phyloP scores from a whole-genome alignment of 2,329 filamentous ascomycete species.

The Leptoxyphium fumago region DNA sequence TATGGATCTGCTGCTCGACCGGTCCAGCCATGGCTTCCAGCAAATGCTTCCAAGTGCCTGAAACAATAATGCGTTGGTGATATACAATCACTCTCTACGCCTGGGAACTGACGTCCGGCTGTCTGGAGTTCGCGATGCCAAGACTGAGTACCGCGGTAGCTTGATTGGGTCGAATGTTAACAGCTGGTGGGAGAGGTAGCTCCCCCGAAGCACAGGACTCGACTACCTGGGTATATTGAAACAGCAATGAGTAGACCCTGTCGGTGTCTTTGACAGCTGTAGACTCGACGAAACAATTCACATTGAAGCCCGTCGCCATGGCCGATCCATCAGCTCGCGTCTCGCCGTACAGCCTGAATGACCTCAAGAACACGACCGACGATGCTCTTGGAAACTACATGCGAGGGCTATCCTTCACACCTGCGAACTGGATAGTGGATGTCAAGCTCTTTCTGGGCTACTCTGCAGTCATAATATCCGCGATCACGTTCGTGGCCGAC shows the following conservation, averaged over 20 bases:
- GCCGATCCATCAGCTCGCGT: constrained; percentile 16
- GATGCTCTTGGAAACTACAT: constrained; percentile 91
- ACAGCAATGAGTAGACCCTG: too few species aligned
- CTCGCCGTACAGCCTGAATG: constrained; percentile 35
- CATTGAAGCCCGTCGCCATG: constrained; percentile 6
- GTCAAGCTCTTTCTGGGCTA: constrained; percentile 76
- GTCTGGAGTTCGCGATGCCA: neutral
- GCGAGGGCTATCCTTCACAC: constrained; percentile 69
- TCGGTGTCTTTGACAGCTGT: too few species aligned
- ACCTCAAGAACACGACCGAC: constrained; percentile 93
- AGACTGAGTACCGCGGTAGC: neutral
- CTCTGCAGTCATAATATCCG: constrained; percentile 63
- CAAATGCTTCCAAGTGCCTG: too few species aligned
- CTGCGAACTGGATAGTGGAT: constrained; percentile 68
- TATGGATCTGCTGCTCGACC: constrained; percentile 84
- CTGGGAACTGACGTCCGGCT: too few species aligned
- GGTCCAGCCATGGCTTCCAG: constrained; percentile 58
- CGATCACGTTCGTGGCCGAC: constrained; percentile 77
- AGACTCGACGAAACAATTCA: neutral
- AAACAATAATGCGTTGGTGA: too few species aligned
- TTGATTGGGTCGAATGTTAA: neutral
- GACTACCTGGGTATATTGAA: too few species aligned
- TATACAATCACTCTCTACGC: too few species aligned
- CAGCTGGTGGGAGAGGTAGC: neutral
- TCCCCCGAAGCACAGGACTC: too few species aligned